Base-by-base conservation (phyloP, 176 grass and related monocot genomes). In the Raddia guianensis region DNA sequence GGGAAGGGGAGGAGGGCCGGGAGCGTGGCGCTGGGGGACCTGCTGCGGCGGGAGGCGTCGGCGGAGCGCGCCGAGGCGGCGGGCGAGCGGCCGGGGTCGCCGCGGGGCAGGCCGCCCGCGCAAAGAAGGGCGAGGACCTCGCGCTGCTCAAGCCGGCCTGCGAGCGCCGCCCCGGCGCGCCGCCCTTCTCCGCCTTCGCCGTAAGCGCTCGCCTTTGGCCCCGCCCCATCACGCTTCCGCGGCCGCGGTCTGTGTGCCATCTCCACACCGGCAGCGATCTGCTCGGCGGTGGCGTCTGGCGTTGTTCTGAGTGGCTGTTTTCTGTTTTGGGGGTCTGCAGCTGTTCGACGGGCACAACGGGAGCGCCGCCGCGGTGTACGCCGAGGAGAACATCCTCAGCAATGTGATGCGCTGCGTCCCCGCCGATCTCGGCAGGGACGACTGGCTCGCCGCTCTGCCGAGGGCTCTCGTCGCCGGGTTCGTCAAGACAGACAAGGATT, bases 321-420 rank as follows among this genome's bases (percentile, higher is more conserved):
- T n/a, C 7, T 56, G 16, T 3, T 19, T 63, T 32, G n/a, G 27
- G 27, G 0, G 61, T 53, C 37, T 77, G 61, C 85, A 99, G 96
- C 87, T 99, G 77, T 99, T 99, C 86, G 96, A 99, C 61, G 96
- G 96, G 19, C 96, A 99, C 86, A 95, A 93, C 85, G 96, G 96
- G 12, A 84, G 63, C 72, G 88, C 48, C 68, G 96, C 96, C 69
- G 96, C 96, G 73, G 84, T 99, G 27, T 99, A 95, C 86, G 52
- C 90, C 43, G 91, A 86, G 84, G 96, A 99, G 60, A 79, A 95
- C 77, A 82, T 99, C 80, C 75, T 99, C 78, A 86, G 73, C 85
- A 93, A 99, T 88, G 91, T 99, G 78, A 58, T 95, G 37, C 8
- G 57, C 61, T 90, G 90, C 79, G 91, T 99, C 70, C 96, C 93